Evolutionary conservation across 495 filamentous ascomycete species (phyloP).

Genomic region (Neurospora pannonica): DNA sequence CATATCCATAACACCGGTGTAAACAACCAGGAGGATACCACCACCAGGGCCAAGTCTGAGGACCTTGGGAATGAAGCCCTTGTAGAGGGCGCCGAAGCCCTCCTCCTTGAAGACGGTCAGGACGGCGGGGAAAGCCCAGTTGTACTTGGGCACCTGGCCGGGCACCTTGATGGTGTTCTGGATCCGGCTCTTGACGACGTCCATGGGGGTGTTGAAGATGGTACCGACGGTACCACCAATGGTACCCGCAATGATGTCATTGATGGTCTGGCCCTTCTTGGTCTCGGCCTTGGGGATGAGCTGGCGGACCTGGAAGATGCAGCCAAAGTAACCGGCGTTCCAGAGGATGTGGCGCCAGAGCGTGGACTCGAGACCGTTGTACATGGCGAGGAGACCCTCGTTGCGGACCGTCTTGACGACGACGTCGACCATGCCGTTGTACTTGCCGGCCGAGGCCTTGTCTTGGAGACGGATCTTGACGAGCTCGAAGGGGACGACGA

Average conservation of each 20-base stretch:
- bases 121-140: constrained; percentile 89
- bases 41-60: constrained; percentile 25
- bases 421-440: constrained; percentile 87
- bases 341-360: constrained; percentile 95
- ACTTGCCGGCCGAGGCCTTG: constrained; percentile 86
- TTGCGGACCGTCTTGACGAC: constrained; percentile 69
- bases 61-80: constrained; percentile 96
- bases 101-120: constrained; percentile 86
- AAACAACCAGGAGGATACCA: constrained; percentile 87
- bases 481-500: constrained; percentile 82
- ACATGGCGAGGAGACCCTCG: constrained; percentile 82
- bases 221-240: constrained; percentile 89
- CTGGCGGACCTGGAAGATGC: constrained; percentile 88
- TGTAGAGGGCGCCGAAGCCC: constrained; percentile 86
- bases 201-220: constrained; percentile 90
- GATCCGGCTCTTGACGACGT: constrained; percentile 95
- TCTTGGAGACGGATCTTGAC: constrained; percentile 97
- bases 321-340: constrained; percentile 97
- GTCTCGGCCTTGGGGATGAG: constrained; percentile 68
- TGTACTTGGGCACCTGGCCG: constrained; percentile 82
- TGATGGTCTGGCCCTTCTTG: constrained; percentile 71
- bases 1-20: constrained; percentile 89
- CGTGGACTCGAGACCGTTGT: constrained; percentile 93
- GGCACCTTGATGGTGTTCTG: constrained; percentile 81
- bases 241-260: constrained; percentile 79